These are phyloP conservation scores for Mediolabrus comicus DNA, from an alignment of 108 stramenopile species.

Conservation along the genomic window DNA sequence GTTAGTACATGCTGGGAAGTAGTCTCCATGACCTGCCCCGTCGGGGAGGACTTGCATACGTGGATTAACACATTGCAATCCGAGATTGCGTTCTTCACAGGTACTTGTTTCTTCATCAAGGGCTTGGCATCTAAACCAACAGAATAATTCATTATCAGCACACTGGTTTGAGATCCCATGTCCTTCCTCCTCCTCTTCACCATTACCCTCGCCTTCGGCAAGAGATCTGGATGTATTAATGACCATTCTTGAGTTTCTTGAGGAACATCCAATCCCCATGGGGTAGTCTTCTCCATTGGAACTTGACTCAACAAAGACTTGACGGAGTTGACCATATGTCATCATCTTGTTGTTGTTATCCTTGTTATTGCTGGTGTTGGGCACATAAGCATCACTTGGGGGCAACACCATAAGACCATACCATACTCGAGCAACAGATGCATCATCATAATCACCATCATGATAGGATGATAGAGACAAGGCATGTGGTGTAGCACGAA, in stretches of 20 bases:
- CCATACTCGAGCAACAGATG: constrained; percentile 64
- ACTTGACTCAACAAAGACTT: constrained; percentile 36
- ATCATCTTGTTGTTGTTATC: too few relatives aligned
- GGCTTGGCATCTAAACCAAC: constrained; percentile 83
- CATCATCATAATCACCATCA: background rate
- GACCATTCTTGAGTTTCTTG: constrained; percentile 4
- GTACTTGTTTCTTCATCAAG: constrained; percentile 36
- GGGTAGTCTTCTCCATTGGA: background rate
- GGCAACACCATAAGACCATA: constrained; percentile 87
- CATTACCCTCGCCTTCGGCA: constrained; percentile 7
- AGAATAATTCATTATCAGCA: constrained; percentile 57
- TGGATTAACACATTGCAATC: constrained; percentile 64
- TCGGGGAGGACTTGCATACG: constrained; percentile 45
- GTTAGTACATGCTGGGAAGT: constrained; percentile 39
- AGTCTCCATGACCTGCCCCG: constrained; percentile 40
- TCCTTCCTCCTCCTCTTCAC: background rate
- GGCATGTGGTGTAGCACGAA: constrained; percentile 76
- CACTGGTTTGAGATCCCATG: constrained; percentile 22
- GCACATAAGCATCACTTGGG: constrained; percentile 54
- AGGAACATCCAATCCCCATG: constrained; percentile 37
- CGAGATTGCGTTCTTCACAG: constrained; percentile 53
- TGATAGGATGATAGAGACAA: constrained; percentile 12
- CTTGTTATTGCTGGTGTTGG: constrained; percentile 32
- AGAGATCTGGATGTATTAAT: constrained; percentile 41
- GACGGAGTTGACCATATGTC: constrained; percentile 66